Evolutionary conservation across 352 stramenopile genomes (phyloP).

Genomic region (Peronosclerospora sorghi): DNA sequence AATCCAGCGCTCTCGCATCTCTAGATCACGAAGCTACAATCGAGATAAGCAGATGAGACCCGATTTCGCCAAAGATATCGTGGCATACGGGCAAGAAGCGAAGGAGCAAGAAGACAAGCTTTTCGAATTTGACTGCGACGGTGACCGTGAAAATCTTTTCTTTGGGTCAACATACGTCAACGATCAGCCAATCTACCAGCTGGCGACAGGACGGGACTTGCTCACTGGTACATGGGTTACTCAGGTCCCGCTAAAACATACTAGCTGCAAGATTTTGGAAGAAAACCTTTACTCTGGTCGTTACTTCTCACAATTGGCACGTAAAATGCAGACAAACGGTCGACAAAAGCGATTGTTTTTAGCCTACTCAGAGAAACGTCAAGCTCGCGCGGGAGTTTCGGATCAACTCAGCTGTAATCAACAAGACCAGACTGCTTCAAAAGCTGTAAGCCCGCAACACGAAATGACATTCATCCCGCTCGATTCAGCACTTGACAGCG

Average conservation of each 20-base stretch:
- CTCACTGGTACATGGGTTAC: constrained; percentile 34
- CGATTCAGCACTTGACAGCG: constrained; percentile 30
- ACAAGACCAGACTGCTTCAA: neutral
- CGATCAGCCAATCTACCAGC: constrained; percentile 48
- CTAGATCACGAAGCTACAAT: constrained; percentile 1
- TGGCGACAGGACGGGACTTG: constrained; percentile 40
- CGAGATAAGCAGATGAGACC: constrained; percentile 2
- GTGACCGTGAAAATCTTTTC: constrained; percentile 57
- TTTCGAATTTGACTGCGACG: constrained; percentile 52
- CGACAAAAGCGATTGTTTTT: constrained; percentile 42
- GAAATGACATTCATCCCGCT: constrained; percentile 58
- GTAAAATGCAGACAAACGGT: constrained; percentile 25
- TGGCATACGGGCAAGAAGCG: neutral
- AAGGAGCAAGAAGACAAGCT: constrained; percentile 19
- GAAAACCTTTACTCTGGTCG: constrained; percentile 10
- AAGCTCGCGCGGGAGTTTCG: constrained; percentile 8
- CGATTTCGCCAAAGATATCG: constrained; percentile 7
- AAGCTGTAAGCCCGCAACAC: neutral
- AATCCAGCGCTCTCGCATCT: constrained; percentile 6
- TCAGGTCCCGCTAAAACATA: constrained; percentile 4
- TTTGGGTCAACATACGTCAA: constrained; percentile 58
- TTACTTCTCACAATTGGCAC: constrained; percentile 48
- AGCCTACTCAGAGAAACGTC: constrained; percentile 56
- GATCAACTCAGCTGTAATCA: neutral
- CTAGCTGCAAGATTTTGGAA: neutral